Evolutionary conservation across 148 eudicot genomes (phyloP).

Genomic region (Mesembryanthemum crystallinum): DNA sequence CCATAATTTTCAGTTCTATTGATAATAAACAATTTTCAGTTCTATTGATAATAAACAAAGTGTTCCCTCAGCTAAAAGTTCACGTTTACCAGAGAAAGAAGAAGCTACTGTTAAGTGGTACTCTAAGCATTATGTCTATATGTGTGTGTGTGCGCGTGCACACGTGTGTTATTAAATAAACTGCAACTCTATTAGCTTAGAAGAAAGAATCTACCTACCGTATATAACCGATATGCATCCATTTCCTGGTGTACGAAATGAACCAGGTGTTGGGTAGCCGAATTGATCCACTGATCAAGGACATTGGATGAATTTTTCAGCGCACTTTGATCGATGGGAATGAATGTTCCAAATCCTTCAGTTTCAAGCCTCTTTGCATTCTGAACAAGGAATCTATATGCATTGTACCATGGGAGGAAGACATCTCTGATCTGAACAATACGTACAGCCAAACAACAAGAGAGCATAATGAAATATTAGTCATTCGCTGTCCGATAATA

Average conservation of each 20-base stretch:
- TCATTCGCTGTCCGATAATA: neutral
- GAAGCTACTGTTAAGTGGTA: neutral
- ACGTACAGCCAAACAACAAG: conserved; percentile 19
- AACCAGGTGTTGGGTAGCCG: conserved; percentile 89
- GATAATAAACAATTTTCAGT: too few species aligned
- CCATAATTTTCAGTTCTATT: too few species aligned
- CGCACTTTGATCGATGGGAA: conserved; percentile 55
- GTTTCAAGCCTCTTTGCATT: conserved; percentile 91
- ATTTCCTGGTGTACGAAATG: conserved; percentile 93
- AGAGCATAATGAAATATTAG: neutral
- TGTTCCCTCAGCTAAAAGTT: neutral
- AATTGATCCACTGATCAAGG: conserved; percentile 98
- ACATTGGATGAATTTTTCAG: conserved; percentile 80
- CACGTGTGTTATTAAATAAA: neutral
- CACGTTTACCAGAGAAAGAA: neutral
- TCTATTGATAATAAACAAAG: too few species aligned
- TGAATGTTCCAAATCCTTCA: conserved; percentile 72
- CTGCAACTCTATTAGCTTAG: neutral
- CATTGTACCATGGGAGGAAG: conserved; percentile 99
- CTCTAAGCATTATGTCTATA: neutral
- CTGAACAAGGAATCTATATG: conserved; percentile 94
- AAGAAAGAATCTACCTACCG: conserved; percentile 42
- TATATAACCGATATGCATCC: conserved; percentile 91
- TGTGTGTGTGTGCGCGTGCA: too few species aligned
- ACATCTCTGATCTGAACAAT: conserved; percentile 82